Conservation (phyloP, 441 rosid species). For the Hura crepitans region DNA sequence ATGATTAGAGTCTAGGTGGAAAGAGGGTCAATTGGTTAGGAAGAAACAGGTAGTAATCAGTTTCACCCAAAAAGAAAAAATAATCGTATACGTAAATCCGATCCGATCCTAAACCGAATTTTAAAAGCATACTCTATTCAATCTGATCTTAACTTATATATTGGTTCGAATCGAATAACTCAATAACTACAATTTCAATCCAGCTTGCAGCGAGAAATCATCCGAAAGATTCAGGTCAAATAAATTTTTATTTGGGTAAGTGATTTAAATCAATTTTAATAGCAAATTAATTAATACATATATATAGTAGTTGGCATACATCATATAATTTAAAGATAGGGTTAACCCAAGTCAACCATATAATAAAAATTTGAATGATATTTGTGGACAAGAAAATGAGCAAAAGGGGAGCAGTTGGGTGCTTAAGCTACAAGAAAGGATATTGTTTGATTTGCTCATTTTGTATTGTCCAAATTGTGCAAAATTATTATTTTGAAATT, state of each 20-base stretch:
- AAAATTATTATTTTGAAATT: conserved; percentile 15
- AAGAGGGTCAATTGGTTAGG: neutral
- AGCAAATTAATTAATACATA: neutral
- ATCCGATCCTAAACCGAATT: no score
- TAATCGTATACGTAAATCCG: no score
- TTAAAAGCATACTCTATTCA: neutral
- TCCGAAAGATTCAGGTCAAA: conserved; percentile 1
- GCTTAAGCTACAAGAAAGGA: conserved; percentile 34
- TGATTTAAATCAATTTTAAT: neutral
- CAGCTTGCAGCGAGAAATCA: neutral
- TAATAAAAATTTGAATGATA: neutral
- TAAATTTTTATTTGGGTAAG: neutral
- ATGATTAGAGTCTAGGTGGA: conserved; percentile 1
- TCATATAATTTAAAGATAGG: conserved; percentile 17
- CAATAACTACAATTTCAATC: no score
- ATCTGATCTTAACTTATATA: no score
- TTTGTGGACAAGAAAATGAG: neutral
- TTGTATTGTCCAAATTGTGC: conserved; percentile 9
- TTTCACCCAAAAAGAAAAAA: no score
- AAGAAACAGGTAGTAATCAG: neutral
- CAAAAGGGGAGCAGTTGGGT: conserved; percentile 23
- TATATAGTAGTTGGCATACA: neutral
- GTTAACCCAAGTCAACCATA: conserved; percentile 20
- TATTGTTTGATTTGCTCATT: conserved; percentile 10
- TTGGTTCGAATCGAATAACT: no score